Conservation (phyloP, 495 filamentous ascomycete species). For the Trichoderma asperelloides region DNA sequence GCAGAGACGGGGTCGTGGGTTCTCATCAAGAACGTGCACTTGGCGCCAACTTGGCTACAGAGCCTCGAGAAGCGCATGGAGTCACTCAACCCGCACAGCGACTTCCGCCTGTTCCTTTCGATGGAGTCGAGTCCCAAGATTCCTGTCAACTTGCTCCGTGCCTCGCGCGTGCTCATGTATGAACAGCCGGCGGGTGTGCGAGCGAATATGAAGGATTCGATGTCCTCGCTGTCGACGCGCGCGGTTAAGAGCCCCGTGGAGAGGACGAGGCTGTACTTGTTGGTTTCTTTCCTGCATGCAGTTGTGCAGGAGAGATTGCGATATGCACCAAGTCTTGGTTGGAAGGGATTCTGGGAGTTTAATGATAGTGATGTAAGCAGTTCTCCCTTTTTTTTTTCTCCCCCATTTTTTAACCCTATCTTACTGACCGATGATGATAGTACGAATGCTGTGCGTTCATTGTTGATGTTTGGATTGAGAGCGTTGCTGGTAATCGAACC, state of each 20-base stretch:
- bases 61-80: conserved; percentile 94
- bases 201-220: conserved; percentile 97
- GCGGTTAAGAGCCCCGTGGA: conserved; percentile 80
- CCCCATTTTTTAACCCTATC: not conserved
- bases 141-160: conserved; percentile 88
- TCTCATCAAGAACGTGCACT: conserved; percentile 96
- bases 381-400: not conserved
- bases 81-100: conserved; percentile 84
- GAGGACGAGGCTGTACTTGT: conserved; percentile 79
- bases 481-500: conserved; percentile 68
- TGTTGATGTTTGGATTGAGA: conserved; percentile 90
- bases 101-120: conserved; percentile 92
- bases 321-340: conserved; percentile 89
- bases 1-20: conserved; percentile 94
- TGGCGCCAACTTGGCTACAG: conserved; percentile 92
- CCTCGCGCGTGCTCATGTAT: conserved; percentile 92
- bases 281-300: conserved; percentile 91
- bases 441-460: conserved; percentile 96
- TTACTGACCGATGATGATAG: conserved; percentile 33
- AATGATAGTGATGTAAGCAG: conserved; percentile 95
- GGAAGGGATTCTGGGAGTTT: conserved; percentile 99
- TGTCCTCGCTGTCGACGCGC: conserved; percentile 71
- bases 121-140: conserved; percentile 98
- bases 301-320: conserved; percentile 92
- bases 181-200: conserved; percentile 94